These are phyloP conservation scores for Ettlia oleoabundans DNA, from an alignment of 139 green algal genomes.

Conservation along the genomic window DNA sequence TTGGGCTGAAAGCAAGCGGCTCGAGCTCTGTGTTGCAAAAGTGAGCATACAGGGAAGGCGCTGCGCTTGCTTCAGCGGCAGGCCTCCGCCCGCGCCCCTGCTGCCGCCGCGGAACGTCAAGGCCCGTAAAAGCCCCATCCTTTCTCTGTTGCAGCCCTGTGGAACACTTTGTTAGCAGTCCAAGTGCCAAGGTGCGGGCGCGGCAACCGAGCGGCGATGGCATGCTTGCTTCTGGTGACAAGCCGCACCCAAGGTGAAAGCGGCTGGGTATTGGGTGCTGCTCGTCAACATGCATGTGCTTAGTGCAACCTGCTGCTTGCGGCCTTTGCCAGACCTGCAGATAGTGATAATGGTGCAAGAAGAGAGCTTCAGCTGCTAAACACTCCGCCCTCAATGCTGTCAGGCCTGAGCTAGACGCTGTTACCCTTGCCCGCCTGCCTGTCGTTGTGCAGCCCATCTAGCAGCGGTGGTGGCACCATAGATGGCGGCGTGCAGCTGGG, in stretches of 20 bases:
- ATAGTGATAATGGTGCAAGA: no score
- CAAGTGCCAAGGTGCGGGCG: conserved; percentile 6
- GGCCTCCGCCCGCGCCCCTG: neutral
- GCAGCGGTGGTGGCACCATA: neutral
- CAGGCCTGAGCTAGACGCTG: no score
- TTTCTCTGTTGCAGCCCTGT: neutral
- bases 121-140: neutral
- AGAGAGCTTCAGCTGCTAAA: no score
- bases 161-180: conserved; percentile 17
- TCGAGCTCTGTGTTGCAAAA: conserved; percentile 16
- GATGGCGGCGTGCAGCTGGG: neutral
- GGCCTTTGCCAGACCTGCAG: no score
- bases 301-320: no score
- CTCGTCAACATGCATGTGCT: neutral
- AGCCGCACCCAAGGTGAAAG: neutral
- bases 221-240: neutral
- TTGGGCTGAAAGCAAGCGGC: neutral
- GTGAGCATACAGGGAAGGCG: neutral
- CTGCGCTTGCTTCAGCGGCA: neutral
- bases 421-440: no score
- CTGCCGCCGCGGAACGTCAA: no score
- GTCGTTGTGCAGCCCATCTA: neutral
- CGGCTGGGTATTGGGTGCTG: neutral
- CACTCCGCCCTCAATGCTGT: no score
- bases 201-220: conserved; percentile 11